Evolutionary conservation across 2,329 filamentous ascomycete species (phyloP).

Genomic region (Ophiobolus disseminans): DNA sequence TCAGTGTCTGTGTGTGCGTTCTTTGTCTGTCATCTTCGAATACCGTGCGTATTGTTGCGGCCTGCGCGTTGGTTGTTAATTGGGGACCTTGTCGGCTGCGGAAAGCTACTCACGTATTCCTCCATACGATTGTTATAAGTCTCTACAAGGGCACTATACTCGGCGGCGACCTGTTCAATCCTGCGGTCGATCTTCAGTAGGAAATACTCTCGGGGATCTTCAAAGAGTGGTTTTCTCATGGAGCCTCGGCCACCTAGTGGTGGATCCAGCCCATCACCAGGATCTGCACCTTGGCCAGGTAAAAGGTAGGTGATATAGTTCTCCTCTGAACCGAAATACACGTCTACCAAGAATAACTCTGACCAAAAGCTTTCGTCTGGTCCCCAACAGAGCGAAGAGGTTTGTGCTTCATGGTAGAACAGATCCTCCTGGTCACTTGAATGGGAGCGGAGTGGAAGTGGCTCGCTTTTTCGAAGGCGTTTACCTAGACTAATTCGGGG

Average conservation of each 20-base stretch:
- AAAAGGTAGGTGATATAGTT: slow-evolving; percentile 10
- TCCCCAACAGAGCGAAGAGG: slow-evolving; percentile 23
- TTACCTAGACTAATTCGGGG: slow-evolving; percentile 9
- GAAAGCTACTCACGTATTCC: slow-evolving; percentile 21
- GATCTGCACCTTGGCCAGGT: not conserved
- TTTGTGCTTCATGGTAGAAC: slow-evolving; percentile 26
- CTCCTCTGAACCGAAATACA: slow-evolving; percentile 25
- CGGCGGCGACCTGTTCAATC: slow-evolving; percentile 13
- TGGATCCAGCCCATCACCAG: slow-evolving; percentile 17
- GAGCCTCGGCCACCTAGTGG: slow-evolving; percentile 11
- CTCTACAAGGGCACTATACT: slow-evolving; percentile 22
- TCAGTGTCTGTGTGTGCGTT: slow-evolving; percentile 19
- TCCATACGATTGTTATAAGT: slow-evolving; percentile 26
- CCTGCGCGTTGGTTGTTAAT: not conserved
- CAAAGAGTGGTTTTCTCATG: slow-evolving; percentile 10
- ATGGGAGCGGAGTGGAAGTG: slow-evolving; percentile 14
- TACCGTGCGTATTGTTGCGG: not conserved
- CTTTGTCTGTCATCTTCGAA: slow-evolving; percentile 15
- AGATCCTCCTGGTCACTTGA: slow-evolving; percentile 12
- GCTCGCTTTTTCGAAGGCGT: slow-evolving; percentile 11
- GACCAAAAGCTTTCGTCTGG: slow-evolving; percentile 26
- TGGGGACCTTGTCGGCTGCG: not conserved
- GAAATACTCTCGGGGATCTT: slow-evolving; percentile 23
- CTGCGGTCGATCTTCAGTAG: slow-evolving; percentile 14
- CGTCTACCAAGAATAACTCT: slow-evolving; percentile 23